These are phyloP conservation scores for Penicillium sp. DNA, from an alignment of 2,329 filamentous ascomycete species.

Conservation along the genomic window DNA sequence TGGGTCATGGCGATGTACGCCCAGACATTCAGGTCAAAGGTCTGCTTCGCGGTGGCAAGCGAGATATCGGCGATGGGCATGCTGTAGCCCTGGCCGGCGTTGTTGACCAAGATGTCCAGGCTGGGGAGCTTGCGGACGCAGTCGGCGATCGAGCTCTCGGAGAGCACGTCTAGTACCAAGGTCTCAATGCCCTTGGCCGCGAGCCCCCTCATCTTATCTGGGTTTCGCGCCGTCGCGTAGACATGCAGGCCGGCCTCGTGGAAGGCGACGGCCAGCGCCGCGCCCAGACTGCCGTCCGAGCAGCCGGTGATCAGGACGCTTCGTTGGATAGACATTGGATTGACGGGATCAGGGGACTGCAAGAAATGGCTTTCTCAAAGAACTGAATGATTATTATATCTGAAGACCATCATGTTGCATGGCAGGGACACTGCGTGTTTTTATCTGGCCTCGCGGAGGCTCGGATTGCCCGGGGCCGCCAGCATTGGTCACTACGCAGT, in stretches of 20 bases:
- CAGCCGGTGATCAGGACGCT: constrained; percentile 25
- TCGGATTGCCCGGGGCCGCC: too few species aligned
- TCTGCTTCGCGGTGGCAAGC: constrained; percentile 29
- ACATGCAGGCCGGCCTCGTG: constrained; percentile 39
- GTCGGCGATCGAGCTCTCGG: constrained; percentile 7
- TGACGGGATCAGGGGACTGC: too few species aligned
- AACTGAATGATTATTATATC: too few species aligned
- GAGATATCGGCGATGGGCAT: constrained; percentile 31
- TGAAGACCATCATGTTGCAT: too few species aligned
- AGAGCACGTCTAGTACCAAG: constrained; percentile 1
- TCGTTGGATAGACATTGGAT: background rate
- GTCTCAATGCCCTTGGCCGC: constrained; percentile 1
- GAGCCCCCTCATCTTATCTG: constrained; percentile 27
- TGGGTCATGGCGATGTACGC: constrained; percentile 31
- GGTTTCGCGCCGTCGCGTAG: constrained; percentile 43
- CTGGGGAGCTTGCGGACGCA: constrained; percentile 16
- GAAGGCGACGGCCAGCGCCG: constrained; percentile 41
- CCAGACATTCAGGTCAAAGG: constrained; percentile 38
- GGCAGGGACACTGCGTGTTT: too few species aligned
- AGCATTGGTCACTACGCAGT: too few species aligned
- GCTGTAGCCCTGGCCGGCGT: constrained; percentile 16
- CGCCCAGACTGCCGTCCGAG: constrained; percentile 43
- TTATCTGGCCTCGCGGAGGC: too few species aligned
- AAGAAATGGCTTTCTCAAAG: too few species aligned
- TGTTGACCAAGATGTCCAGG: constrained; percentile 5